Evolutionary conservation across 2,329 filamentous ascomycete species (phyloP), one percentile per base, ranked within the genome.

Genomic region (Nemania serpens): DNA sequence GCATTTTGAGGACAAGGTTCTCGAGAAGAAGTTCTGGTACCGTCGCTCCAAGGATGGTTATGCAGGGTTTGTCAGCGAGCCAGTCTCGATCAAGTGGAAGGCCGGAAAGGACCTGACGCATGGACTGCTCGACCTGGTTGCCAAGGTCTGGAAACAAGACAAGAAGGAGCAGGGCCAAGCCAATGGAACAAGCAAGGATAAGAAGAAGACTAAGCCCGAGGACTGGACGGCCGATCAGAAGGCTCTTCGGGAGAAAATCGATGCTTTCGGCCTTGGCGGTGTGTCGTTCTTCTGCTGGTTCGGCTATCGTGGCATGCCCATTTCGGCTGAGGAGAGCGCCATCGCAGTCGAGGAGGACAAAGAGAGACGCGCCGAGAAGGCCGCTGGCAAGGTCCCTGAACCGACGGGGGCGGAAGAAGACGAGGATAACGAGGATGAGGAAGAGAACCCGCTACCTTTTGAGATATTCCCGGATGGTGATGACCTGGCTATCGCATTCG

Each of bases 1-100:
- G 51, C 88, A 88, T 79, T 97, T 98, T 71, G 84, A 88, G 73
- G 84, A 97, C 78, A 82, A 79, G 56, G 84, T 88, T 55, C 78
- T 98, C 50, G 90, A 94, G 79, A 98, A 98, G 88, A 91, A 90
- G 74, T 97, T 98, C 78, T 94, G 89, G 85, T 92, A 89, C 82
- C 88, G 93, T 67, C 84, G 84, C 74, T 81, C 84, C 62, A 84
- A 82, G 73, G 84, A 88, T 72, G 83, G 85, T 71, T 93, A 86
- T 86, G 81, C 84, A 37, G 91, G 91, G 37, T 83, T 96, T 36
- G 91, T 97, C 59, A 93, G 89, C 22, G 92, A 96, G 80, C 94
- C 94, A 5, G 91, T 97, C 67, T 83, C 88, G 68, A 94, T 98
- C 76, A 82, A 87, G 73, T 96, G 92, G 93, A 95, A 93, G 85